phyloP scores from a whole-genome alignment of 2,329 filamentous ascomycete species.

The Purpureocillium takamizusanense region DNA sequence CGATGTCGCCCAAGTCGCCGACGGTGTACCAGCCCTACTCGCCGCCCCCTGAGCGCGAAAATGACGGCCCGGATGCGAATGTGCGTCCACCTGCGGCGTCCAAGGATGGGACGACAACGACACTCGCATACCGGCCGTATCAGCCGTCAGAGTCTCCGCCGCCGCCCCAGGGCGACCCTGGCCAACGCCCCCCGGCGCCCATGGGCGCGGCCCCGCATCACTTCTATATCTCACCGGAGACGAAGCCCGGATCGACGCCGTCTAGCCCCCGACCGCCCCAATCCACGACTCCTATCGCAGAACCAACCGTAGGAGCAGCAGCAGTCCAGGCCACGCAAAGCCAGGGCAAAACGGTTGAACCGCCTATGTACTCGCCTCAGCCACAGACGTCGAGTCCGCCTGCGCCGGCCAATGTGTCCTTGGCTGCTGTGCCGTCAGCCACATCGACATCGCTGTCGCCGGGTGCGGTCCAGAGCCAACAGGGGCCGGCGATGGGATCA shows the following conservation, averaged over 20 bases:
- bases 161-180: constrained; percentile 1
- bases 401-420: neutral
- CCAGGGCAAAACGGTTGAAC: too few relatives aligned
- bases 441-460: neutral
- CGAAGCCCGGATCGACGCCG: too few relatives aligned
- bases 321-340: too few relatives aligned
- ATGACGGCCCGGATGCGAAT: neutral
- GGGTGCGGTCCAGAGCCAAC: too few relatives aligned
- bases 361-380: too few relatives aligned
- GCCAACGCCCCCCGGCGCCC: neutral
- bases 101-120: constrained; percentile 5
- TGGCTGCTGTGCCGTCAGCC: neutral
- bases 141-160: constrained; percentile 12
- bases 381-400: neutral
- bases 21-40: constrained; percentile 17
- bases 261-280: too few relatives aligned
- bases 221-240: constrained; percentile 6
- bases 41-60: constrained; percentile 9
- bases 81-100: neutral
- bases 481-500: too few relatives aligned
- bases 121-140: constrained; percentile 19
- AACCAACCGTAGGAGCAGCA: too few relatives aligned
- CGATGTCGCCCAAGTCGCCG: constrained; percentile 10
- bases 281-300: too few relatives aligned
- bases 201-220: constrained; percentile 13